A percentile compares a stretch with the other conserved stretches of the same genome.
Conservation (phyloP, 495 filamentous ascomycete genomes). For the Terfezia boudieri region DNA sequence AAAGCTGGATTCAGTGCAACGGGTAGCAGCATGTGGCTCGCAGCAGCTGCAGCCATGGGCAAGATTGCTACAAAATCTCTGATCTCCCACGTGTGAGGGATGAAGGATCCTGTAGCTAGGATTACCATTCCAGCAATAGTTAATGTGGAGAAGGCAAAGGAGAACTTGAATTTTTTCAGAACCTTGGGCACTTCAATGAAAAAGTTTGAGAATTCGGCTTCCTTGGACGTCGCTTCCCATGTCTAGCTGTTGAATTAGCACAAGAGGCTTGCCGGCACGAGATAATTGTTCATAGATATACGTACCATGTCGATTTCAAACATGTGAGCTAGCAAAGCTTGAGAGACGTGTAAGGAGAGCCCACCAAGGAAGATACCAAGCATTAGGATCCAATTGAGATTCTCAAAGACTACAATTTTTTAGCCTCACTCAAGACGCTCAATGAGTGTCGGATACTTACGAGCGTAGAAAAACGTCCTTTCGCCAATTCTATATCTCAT, state of each 20-base stretch:
- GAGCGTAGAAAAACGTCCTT: constrained; percentile 27
- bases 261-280: neutral
- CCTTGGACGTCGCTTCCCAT: constrained; percentile 49
- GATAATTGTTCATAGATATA: neutral
- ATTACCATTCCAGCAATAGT: constrained; percentile 34
- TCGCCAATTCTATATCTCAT: constrained; percentile 48
- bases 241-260: constrained; percentile 55
- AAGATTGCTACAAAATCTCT: constrained; percentile 61
- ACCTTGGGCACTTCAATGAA: constrained; percentile 64
- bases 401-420: constrained; percentile 29
- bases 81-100: constrained; percentile 47
- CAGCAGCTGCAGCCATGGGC: constrained; percentile 50
- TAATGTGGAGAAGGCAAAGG: constrained; percentile 38
- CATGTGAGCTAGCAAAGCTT: constrained; percentile 38
- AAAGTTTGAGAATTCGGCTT: constrained; percentile 29
- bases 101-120: constrained; percentile 32
- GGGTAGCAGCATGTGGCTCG: constrained; percentile 46
- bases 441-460: neutral
- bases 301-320: neutral
- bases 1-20: constrained; percentile 18
- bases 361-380: constrained; percentile 49
- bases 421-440: too few species aligned
- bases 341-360: constrained; percentile 43
- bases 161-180: constrained; percentile 54
- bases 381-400: constrained; percentile 51